Base-by-base conservation (phyloP, 768 basidiomycete genomes). In the Sarcodon aspratus region DNA sequence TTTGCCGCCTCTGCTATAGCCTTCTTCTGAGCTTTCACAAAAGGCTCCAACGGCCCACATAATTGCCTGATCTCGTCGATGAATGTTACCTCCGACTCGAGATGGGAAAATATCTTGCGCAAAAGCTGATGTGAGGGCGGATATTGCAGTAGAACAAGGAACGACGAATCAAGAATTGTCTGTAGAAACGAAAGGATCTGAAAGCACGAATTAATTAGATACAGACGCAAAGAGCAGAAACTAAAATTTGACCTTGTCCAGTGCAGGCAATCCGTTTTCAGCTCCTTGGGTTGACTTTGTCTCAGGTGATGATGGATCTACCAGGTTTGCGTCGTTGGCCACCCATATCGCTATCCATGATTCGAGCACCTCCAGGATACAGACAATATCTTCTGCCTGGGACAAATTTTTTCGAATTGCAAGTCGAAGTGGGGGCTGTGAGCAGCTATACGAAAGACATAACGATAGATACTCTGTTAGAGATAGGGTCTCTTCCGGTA, bases 81-180 rank as follows among this genome's bases (percentile, higher is more conserved):
- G 42, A 72, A 67, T 3, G 51, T 55, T 9, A 86, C 66, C 59
- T 84, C 80, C 3, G 76, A 74, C 43, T 74, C 69, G 46, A 88
- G 64, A 31, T 72, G 69, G 1, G 70, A 61, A 35, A 74, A 66
- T 33, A 86, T 63, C 8, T 59, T 62, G 27, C 66, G 70, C 17
- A 91, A 66, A 21, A 79, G 54, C 18, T 58, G 55, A 55, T 85
- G 78, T 5, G 82, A 71, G 0, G 80, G 78, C 11, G 72, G 61
- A 57, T 87, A 71, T 51, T 82, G 78, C 10, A 90, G 67, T 17
- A 91, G 69, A 1, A 71, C 64, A 43, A 89, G 69, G 59, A 85
- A 86, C 10, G 76, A 80, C 0, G 85, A 73, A 61, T 91, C 88
- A 27, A 91, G 69, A 48, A 88, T 60, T 6, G 70, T 66, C 63